phyloP scores from a whole-genome alignment of 2,329 filamentous ascomycete genomes.

The Fusarium penzigii region DNA sequence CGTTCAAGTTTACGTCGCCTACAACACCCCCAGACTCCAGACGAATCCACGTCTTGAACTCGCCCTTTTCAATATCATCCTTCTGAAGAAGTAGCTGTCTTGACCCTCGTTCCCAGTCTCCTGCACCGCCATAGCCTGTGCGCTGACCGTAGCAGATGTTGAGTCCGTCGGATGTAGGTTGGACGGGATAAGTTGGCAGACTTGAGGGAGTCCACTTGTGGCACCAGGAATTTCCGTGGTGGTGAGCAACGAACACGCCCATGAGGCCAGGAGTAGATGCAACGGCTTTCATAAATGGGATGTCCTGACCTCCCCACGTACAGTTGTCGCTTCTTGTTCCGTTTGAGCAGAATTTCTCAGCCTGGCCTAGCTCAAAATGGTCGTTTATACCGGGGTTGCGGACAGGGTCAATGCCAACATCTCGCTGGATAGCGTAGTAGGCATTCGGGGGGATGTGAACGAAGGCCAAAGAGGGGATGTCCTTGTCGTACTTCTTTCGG shows the following conservation, averaged over 20 bases:
- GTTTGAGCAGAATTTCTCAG: slow-evolving; percentile 43
- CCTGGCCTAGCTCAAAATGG: slow-evolving; percentile 42
- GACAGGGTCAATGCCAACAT: slow-evolving; percentile 34
- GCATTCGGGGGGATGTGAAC: slow-evolving; percentile 49
- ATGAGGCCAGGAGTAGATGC: slow-evolving; percentile 49
- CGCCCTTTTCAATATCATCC: slow-evolving; percentile 42
- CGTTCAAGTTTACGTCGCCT: slow-evolving; percentile 52
- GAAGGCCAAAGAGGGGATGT: slow-evolving; percentile 46
- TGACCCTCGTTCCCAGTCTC: slow-evolving; percentile 57
- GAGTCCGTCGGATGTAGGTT: slow-evolving; percentile 28
- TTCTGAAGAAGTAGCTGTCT: slow-evolving; percentile 30
- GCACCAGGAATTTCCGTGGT: slow-evolving; percentile 59
- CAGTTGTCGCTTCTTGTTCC: slow-evolving; percentile 40
- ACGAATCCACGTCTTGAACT: slow-evolving; percentile 57
- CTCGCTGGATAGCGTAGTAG: slow-evolving; percentile 39
- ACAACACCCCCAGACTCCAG: slow-evolving; percentile 53
- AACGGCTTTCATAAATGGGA: slow-evolving; percentile 58
- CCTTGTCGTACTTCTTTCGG: slow-evolving; percentile 26
- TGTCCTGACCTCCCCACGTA: slow-evolving; percentile 47
- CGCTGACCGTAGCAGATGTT: slow-evolving; percentile 58
- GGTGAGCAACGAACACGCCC: slow-evolving; percentile 59
- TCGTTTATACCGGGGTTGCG: slow-evolving; percentile 46
- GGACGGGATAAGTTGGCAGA: slow-evolving; percentile 2
- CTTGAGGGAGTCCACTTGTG: slow-evolving; percentile 33
- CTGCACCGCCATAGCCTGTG: slow-evolving; percentile 66